phyloP scores from a whole-genome alignment of 2,329 filamentous ascomycete species.

The Dendrostoma leiphaemia region DNA sequence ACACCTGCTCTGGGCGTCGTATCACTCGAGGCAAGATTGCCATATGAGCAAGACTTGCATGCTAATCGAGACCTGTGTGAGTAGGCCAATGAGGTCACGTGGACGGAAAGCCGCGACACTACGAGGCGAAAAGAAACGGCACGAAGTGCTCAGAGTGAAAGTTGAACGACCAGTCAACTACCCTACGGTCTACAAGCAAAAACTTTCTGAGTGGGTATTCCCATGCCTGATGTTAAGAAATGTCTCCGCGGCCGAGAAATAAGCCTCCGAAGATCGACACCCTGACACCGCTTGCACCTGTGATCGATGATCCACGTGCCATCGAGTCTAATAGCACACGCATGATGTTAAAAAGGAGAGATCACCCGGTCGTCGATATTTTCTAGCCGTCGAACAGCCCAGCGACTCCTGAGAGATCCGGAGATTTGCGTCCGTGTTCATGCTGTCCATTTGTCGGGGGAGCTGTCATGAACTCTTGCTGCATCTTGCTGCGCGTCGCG shows the following conservation, averaged over 20 bases:
- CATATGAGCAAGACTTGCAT: too few relatives aligned
- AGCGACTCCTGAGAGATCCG: conserved; percentile 56
- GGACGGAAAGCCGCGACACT: neutral
- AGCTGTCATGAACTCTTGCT: conserved; percentile 64
- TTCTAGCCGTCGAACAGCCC: conserved; percentile 41
- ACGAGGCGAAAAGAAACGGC: neutral
- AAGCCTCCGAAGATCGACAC: neutral
- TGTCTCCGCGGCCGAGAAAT: neutral
- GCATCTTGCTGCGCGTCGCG: conserved; percentile 53
- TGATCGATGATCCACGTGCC: too few relatives aligned
- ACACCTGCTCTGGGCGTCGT: too few relatives aligned
- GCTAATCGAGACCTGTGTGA: too few relatives aligned
- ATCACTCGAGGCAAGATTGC: too few relatives aligned
- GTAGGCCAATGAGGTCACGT: neutral
- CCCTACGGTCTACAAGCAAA: neutral
- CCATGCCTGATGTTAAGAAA: neutral
- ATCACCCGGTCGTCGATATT: too few relatives aligned
- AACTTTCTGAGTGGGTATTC: neutral
- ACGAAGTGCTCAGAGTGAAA: neutral
- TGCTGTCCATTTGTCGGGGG: conserved; percentile 31
- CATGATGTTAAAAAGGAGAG: too few relatives aligned
- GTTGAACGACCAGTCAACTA: neutral
- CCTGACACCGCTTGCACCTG: neutral
- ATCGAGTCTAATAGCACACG: too few relatives aligned
- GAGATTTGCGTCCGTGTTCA: conserved; percentile 30